Evolutionary conservation across 2,329 filamentous ascomycete genomes (phyloP).

Genomic region (Aureobasidium sp.): DNA sequence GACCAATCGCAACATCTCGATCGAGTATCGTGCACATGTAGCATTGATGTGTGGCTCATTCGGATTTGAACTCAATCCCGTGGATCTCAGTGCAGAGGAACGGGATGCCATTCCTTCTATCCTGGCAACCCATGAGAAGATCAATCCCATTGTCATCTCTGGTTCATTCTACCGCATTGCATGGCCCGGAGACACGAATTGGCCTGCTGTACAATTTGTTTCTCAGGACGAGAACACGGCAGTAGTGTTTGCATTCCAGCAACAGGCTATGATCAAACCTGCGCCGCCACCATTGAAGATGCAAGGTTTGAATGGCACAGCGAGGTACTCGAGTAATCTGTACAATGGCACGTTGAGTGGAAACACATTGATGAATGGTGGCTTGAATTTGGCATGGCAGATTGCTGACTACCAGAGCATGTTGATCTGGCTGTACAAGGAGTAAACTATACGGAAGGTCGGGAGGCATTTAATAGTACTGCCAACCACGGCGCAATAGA

Average conservation of each 20-base stretch:
- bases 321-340: conserved; percentile 46
- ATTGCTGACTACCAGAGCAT: conserved; percentile 50
- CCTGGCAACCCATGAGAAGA: conserved; percentile 46
- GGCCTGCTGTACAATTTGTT: conserved; percentile 55
- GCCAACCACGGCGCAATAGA: no score
- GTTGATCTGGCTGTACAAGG: conserved; percentile 48
- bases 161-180: conserved; percentile 55
- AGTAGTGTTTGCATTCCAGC: conserved; percentile 56
- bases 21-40: conserved; percentile 57
- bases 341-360: conserved; percentile 50
- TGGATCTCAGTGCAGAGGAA: conserved; percentile 46
- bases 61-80: conserved; percentile 56
- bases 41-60: conserved; percentile 64
- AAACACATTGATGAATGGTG: conserved; percentile 55
- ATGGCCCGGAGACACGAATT: conserved; percentile 53
- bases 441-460: conserved; percentile 19
- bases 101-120: conserved; percentile 46
- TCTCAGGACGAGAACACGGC: conserved; percentile 44
- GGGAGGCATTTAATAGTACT: no score
- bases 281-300: conserved; percentile 46
- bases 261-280: conserved; percentile 47
- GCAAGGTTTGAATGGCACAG: conserved; percentile 49
- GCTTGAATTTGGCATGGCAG: conserved; percentile 47
- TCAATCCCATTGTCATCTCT: conserved; percentile 53
- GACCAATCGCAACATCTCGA: conserved; percentile 48